Evolutionary conservation across 2,329 filamentous ascomycete genomes (phyloP), one percentile per base, ranked within the genome.

Genomic region (Fusarium kyushuense): DNA sequence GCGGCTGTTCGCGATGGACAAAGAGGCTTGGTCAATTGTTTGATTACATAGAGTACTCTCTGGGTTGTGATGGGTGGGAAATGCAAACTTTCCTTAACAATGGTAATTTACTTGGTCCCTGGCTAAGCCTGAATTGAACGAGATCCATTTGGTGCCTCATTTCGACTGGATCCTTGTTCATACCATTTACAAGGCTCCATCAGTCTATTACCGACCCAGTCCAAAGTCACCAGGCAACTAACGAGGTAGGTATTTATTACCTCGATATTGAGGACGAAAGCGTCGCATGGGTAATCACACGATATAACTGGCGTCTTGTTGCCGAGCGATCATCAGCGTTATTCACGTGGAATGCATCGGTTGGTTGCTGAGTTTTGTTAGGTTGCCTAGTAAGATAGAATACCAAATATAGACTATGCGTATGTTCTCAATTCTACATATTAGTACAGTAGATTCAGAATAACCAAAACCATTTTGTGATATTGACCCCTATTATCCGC

Each of bases 401-500:
- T 17, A 48, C 16, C 46, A 36, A 49, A 36, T 27, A 10, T 38
- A 33, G 32, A n/a, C 25, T n/a, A 14, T 25, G 13, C 17, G 40
- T 21, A 42, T 27, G 47, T 40, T n/a, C 23, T 27, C 47, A 36
- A 51, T 29, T 14, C 25, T 51, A 32, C 33, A 40, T 40, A 8
- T 21, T 36, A 29, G 10, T 27, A 23, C 13, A 51, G 33, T 51
- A 23, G 19, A 19, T 14, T 27, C 33, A 16, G 23, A 40, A 29
- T 21, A 13, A 40, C 36, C 23, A 51, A 38, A 13, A 21, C 61
- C 38, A 55, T 60, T 47, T 54, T 56, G 51, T 67, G 52, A 61
- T 64, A 23, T 55, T 36, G 52, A 48, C 72, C 72, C 70, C 65
- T 74, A 72, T 73, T 74, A 68, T 66, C 71, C 71, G 63, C 65